These are phyloP conservation scores for Geotrichum aggregatum DNA, from an alignment of 1,139 yeast genomes.

Conservation along the genomic window DNA sequence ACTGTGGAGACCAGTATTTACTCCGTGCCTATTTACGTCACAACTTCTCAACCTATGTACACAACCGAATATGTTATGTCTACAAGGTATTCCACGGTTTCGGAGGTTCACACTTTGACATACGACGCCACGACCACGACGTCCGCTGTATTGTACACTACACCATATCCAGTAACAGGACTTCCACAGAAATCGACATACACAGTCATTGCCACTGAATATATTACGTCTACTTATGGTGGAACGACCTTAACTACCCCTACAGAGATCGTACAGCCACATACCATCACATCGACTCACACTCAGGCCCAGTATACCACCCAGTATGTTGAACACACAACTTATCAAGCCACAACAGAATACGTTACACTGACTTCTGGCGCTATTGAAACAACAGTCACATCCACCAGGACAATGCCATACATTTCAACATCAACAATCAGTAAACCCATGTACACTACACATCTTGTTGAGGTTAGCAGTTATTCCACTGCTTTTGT, in stretches of 20 bases:
- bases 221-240: not conserved
- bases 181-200: not conserved
- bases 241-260: not conserved
- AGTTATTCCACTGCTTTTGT: not conserved
- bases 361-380: slow-evolving; percentile 2
- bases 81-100: not conserved
- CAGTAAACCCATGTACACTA: not conserved
- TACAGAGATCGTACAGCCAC: not conserved
- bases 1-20: not conserved
- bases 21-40: not conserved
- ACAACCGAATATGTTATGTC: not conserved
- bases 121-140: not conserved
- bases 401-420: not conserved
- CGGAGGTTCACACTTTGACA: not conserved
- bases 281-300: not conserved
- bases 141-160: not conserved
- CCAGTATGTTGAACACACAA: not conserved
- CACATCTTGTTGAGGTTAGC: not conserved
- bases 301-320: not conserved
- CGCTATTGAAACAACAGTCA: not conserved
- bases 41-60: not conserved
- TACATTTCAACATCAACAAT: not conserved
- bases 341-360: not conserved
- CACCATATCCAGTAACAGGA: not conserved
- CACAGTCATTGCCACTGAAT: not conserved